A percentile compares a stretch with the other conserved stretches of the same genome.
phyloP scores from a whole-genome alignment of 2,329 filamentous ascomycete genomes.

The Rhinocladiella similis region DNA sequence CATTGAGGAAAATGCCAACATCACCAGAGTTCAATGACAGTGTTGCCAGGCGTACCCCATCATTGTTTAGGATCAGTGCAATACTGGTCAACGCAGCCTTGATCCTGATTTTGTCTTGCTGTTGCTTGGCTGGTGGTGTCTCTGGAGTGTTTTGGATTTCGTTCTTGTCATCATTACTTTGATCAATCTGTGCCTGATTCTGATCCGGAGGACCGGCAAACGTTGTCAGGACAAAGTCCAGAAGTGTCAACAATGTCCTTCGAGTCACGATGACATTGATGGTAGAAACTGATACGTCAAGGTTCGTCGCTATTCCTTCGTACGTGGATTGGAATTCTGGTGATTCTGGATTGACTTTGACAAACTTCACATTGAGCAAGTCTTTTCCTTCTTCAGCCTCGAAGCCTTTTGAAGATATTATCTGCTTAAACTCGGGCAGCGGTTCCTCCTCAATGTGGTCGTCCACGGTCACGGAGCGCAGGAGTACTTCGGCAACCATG shows the following conservation, averaged over 20 bases:
- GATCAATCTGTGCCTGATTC: constrained; percentile 31
- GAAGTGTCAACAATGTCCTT: constrained; percentile 83
- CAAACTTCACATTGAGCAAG: constrained; percentile 84
- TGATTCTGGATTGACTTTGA: constrained; percentile 84
- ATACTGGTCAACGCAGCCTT: constrained; percentile 94
- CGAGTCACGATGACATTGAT: constrained; percentile 95
- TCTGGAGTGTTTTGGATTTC: constrained; percentile 34
- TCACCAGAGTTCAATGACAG: constrained; percentile 90
- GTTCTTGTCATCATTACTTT: constrained; percentile 43
- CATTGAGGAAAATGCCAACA: constrained; percentile 83
- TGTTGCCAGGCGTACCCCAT: constrained; percentile 91
- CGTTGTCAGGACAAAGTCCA: constrained; percentile 92
- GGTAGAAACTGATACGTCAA: constrained; percentile 87
- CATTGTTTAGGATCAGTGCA: constrained; percentile 91
- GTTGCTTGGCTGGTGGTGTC: constrained; percentile 15
- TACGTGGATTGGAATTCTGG: constrained; percentile 92
- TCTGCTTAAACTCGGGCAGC: constrained; percentile 88
- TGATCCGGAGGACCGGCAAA: constrained; percentile 67
- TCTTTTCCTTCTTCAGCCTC: constrained; percentile 70
- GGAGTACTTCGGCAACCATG: constrained; percentile 86
- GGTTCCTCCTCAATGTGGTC: constrained; percentile 90
- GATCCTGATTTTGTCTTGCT: constrained; percentile 77
- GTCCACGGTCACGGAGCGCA: constrained; percentile 84
- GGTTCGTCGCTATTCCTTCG: constrained; percentile 89
- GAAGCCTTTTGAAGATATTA: constrained; percentile 85